These are phyloP conservation scores for Phialophora expanda DNA, from an alignment of 2,329 filamentous ascomycete genomes.

Conservation along the genomic window DNA sequence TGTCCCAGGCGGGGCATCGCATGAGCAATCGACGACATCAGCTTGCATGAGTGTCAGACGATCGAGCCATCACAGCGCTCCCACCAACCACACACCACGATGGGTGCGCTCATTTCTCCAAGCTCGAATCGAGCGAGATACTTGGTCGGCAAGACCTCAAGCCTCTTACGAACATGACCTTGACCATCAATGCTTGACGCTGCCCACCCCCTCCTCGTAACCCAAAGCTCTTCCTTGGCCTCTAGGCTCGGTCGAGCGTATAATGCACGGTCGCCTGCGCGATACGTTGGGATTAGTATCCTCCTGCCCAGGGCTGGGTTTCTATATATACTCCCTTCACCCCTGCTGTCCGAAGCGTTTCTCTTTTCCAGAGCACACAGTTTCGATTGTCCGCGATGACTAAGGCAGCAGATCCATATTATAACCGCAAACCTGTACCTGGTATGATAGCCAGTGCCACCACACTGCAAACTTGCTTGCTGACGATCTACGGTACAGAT, in stretches of 20 bases:
- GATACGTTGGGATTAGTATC: not conserved
- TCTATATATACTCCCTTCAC: slow-evolving; percentile 10
- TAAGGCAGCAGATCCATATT: slow-evolving; percentile 36
- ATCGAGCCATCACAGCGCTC: slow-evolving; percentile 10
- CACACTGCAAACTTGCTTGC: not conserved
- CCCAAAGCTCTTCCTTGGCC: slow-evolving; percentile 9
- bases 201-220: slow-evolving; percentile 11
- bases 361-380: not conserved
- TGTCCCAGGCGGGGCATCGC: slow-evolving; percentile 8
- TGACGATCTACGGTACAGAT: slow-evolving; percentile 23
- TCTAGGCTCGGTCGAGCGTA: slow-evolving; percentile 2
- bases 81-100: slow-evolving; percentile 14
- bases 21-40: slow-evolving; percentile 12
- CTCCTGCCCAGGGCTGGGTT: not conserved
- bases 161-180: slow-evolving; percentile 15
- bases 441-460: slow-evolving; percentile 25
- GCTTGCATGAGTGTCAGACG: slow-evolving; percentile 14
- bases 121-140: slow-evolving; percentile 7
- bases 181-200: slow-evolving; percentile 11
- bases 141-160: slow-evolving; percentile 8
- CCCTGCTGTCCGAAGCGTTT: not conserved
- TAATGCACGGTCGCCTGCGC: slow-evolving; percentile 6
- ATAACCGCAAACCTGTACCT: slow-evolving; percentile 38
- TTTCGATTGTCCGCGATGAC: slow-evolving; percentile 22
- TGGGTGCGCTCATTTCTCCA: slow-evolving; percentile 6